Evolutionary conservation across 2,329 filamentous ascomycete species (phyloP), one percentile per base, ranked within the genome.

Genomic region (Bipolaris sorokiniana): DNA sequence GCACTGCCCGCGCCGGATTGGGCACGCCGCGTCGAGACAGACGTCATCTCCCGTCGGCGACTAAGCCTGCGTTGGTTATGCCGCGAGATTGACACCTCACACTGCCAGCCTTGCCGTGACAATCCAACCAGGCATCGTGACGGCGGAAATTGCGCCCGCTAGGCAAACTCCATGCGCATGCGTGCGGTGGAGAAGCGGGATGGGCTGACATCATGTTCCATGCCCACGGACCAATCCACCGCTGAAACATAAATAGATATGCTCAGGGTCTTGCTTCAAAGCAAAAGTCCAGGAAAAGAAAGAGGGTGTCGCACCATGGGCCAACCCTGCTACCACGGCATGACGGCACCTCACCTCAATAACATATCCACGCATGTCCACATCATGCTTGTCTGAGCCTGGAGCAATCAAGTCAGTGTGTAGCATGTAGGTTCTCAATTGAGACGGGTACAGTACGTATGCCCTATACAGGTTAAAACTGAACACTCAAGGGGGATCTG

Each of bases 61-160:
- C 47, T 31, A 42, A 26, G 56, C 61, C 26, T 66, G 63, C 62
- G 61, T 50, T 67, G 65, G 65, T 65, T 61, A 58, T 55, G 52
- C 61, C 51, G 61, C 55, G 59, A 57, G 45, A 55, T 54, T 63
- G 58, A 68, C 66, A 70, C 56, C 68, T 65, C 68, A 71, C 54
- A 46, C 28, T 52, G 55, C 55, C 62, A 56, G 54, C 57, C 48
- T 54, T 45, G 54, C 23, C 38, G 4, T 22, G 26, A 28, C 26
- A 28, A 10, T 28, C 26, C 9, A 9, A 3, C n/a, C 38, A 41
- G 38, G 38, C 38, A 41, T 41, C 23, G 38, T 15, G 11, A n/a
- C 38, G 38, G 10, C 38, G 9, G 18, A 41, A 13, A 41, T 15
- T 33, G 42, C 15, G n/a, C 15, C 42, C 18, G 42, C 26, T 18